Base-by-base conservation (phyloP, 2,329 filamentous ascomycete species). In the Venturia effusa region DNA sequence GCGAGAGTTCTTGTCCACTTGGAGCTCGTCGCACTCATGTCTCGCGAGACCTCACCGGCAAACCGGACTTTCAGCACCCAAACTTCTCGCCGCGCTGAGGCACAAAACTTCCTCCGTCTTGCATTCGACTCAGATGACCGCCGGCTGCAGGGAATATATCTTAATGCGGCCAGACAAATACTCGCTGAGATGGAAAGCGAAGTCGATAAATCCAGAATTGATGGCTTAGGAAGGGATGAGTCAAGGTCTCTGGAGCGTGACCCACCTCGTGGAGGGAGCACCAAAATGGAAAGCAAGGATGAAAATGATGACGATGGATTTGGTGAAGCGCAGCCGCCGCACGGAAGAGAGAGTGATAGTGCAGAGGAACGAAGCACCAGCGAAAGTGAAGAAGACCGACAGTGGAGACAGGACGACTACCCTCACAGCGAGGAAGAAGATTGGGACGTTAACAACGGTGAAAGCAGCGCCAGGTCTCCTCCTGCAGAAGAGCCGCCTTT, bases 71-170 rank as follows among this genome's bases (percentile, higher is more conserved):
- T 19, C 51, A 19, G 27, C 27, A 19, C 51, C 5, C 27, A 27
- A 15, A 34, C n/a, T 5, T 10, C 59, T n/a, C 34, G 41, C 59
- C 59, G 37, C 15, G n/a, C 34, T 37, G 13, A 43, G n/a, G 59
- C 59, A 27, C 59, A 60, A 2, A 27, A 60, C 37, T 30, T 41
- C 15, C 59, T 60, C n/a, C 59, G 37, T 15, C 59, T 60, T 27
- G 59, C 59, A 11, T 32, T 60, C 40, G 34, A 60, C n/a, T 41
- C 37, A 24, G 40, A 60, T 37, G 59, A 60, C 34, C 59, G 34
- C n/a, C 17, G 11, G 11, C 19, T 60, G 6, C 59, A 39, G n/a
- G 59, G 27, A 3, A 40, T 30, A 4, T 27, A 60, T 13, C 37
- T 60, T 1, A 30, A 19, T n/a, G 59, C 59, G 8, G 59, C 59